Evolutionary conservation across 2,329 filamentous ascomycete genomes (phyloP), one percentile per base, ranked within the genome.

Genomic region (Sporothrix humicola): DNA sequence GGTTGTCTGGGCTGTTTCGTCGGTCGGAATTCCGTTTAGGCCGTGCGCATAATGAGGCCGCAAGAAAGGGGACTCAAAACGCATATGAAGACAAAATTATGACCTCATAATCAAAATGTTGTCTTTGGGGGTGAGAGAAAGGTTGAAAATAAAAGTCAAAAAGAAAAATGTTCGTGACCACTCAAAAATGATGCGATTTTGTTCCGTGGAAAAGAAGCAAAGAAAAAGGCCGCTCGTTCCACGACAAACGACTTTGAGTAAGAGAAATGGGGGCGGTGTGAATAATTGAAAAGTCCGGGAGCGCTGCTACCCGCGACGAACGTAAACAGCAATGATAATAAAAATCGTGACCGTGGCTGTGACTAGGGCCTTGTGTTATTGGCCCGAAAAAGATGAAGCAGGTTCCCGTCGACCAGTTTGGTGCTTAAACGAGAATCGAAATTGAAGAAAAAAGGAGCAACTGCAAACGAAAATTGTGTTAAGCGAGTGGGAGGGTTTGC

Each of bases 211-310:
- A 13, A 3, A 59, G 31, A 37, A 59, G 5, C 26, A 37, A 37
- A 26, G 59, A 59, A 66, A 31, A 17, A 23, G 72, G 61, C 23
- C 17, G 46, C 26, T 42, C 17, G 68, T 69, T 58, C 61, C 59
- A 73, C 71, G 66, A 48, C 54, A 70, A 70, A 71, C 71, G 71
- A 54, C 56, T 48, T 15, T 37, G 4, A 7, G 31, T 37, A 37
- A 37, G 31, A 37, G 37, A 69, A 56, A 74, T 52, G 69, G 63
- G 59, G 52, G 73, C 73, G 73, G 73, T 74, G 73, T 73, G 73
- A 73, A 46, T 63, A 61, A 63, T 23, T 4, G 26, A 8, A 63
- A 66, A 48, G 58, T 12, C 46, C 10, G 20, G 52, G 58, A 54
- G 58, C 58, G 48, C 31, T 23, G 59, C 15, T 20, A 58, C 59